Evolutionary conservation across 495 filamentous ascomycete genomes (phyloP), one percentile per base, ranked within the genome.

Genomic region (Hypoxylon rickii): DNA sequence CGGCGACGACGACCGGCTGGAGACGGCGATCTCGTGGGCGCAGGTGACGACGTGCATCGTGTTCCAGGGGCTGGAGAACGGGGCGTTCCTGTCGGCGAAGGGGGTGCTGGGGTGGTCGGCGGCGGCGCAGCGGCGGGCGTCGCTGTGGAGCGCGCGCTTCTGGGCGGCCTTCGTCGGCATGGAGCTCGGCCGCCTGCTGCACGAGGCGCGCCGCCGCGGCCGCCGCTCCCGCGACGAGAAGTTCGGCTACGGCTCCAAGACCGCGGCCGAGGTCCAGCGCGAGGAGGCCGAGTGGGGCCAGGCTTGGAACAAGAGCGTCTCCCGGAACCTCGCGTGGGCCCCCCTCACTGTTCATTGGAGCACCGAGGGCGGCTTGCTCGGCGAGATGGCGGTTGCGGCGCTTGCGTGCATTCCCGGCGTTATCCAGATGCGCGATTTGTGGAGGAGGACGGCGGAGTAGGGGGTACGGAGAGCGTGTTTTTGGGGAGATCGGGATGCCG

Each of bases 41-140:
- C 89, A 96, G 64, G 79, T 96, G 7, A 40, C 76, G 7, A 78
- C 79, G 13, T 88, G 86, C 68, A 67, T 86, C 11, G 58, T 78
- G 3, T 92, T 87, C 75, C 93, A 97, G 71, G 66, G 78, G 7
- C 79, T 96, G 22, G 93, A 97, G 77, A 96, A 96, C 70, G 83
- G 78, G 4, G 88, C 86, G 7, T 96, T 88, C 73, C 79, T 97
- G 7, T 81, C 86, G 3, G 67, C 73, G 16, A 89, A 90, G 61
- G 83, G 83, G 13, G 78, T 96, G 0, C 64, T 96, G 21, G 77
- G 76, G 2, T 82, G 78, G 69, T 78, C 78, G 16, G 78, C 81
- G 3, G 63, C 77, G 46, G 68, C 70, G 44, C 76, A 82, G 65
- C 75, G 66, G 19, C 75, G 73, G 50, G 85, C 83, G 68, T 85